Base-by-base conservation (phyloP, 1,139 yeast genomes). In the Pichia sp. region DNA sequence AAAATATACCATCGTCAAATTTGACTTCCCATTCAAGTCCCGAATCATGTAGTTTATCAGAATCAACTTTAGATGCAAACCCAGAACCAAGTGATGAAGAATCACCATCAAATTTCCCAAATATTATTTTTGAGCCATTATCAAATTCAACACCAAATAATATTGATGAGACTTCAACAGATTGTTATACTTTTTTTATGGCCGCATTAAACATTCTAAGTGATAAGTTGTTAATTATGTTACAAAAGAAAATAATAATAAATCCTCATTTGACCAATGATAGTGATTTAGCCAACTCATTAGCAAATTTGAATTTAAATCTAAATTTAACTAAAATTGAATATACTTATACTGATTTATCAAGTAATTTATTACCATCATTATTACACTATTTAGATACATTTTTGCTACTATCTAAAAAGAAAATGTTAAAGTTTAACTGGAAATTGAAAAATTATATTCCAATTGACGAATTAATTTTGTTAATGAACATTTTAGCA, bases 391-490 rank as follows among this genome's bases (percentile, higher is more conserved):
- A 79, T 59, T 66, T 80, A 57, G 77, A 78, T 59, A 81, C 78
- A 56, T 80, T 80, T 56, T 66, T 75, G 47, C 71, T 74, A 53
- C 71, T 76, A 58, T 80, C 80, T 6, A 52, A 57, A 5, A 51
- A 53, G 30, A 53, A 52, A 16, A 64, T 68, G 60, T 60, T 65
- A 46, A 63, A 66, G 29, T 81, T 71, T 63, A 81, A 80, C 60
- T 81, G 85, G 85, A 81, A 79, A 57, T 73, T 80, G 48, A 76
- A 80, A 60, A 70, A 83, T 50, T 77, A 80, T 7, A 74, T 81
- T 49, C 86, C 86, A 4, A 70, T 80, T 51, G 84, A 81, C 62
- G 79, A 83, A n/a, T 73, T 81, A 13, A 76, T 80, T 28, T 65
- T 80, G 52, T 68, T 80, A 58, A 71, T 79, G 60, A 75, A 79